Evolutionary conservation across 805 yeast genomes (phyloP).

Genomic region (Candida cerambycidarum): DNA sequence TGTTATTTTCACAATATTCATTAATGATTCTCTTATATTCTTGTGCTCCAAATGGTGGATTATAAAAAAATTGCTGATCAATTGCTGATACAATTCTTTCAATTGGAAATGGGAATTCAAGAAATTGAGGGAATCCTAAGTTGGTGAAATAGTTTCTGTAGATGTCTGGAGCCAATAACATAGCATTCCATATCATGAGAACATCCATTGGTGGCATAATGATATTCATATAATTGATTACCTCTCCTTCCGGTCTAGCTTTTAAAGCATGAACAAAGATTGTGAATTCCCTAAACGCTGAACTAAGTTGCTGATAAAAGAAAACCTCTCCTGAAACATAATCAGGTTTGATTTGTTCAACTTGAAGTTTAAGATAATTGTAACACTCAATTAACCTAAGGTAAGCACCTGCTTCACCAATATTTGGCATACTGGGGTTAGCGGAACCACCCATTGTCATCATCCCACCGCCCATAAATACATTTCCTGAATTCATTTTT

Average conservation of each 20-base stretch:
- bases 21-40: not conserved
- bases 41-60: not conserved
- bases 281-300: slow-evolving; percentile 1
- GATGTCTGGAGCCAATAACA: not conserved
- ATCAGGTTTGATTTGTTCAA: not conserved
- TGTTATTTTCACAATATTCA: not conserved
- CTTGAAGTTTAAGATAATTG: not conserved
- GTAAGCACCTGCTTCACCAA: slow-evolving; percentile 3
- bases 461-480: slow-evolving; percentile 1
- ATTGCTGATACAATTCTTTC: not conserved
- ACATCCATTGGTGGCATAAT: slow-evolving; percentile 4
- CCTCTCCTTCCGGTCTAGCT: not conserved
- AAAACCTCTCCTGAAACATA: not conserved
- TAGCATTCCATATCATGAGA: slow-evolving; percentile 1
- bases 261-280: slow-evolving; percentile 5
- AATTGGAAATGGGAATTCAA: not conserved
- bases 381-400: slow-evolving; percentile 1
- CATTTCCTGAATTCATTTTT: slow-evolving; percentile 1
- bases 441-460: slow-evolving; percentile 1
- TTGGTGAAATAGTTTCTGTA: not conserved
- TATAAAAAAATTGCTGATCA: not conserved
- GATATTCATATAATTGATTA: not conserved
- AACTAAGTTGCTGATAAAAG: not conserved
- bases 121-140: slow-evolving; percentile 1
- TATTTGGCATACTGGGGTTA: slow-evolving; percentile 1